Base-by-base conservation (phyloP, 2,329 filamentous ascomycete genomes). In the Aspergillus flavus region DNA sequence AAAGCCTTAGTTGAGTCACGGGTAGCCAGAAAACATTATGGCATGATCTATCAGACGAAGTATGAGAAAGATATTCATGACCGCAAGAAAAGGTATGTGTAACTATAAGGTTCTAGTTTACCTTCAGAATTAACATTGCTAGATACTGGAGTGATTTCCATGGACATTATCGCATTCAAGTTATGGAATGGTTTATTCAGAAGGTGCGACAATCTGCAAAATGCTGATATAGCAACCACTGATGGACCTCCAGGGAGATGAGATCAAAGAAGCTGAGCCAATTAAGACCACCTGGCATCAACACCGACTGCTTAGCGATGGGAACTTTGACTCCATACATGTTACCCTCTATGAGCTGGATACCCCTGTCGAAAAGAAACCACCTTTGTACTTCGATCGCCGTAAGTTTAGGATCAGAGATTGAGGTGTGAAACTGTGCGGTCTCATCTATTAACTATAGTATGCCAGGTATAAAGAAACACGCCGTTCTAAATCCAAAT, bases 11-110 rank as follows among this genome's bases (percentile, higher is more conserved):
- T 75, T 10, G 65, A 66, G 1, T 69, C 69, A 21, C 64, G 73
- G 1, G 61, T 66, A 11, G 68, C 72, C 9, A 62, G 72, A 43
- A 69, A 68, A 23, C 53, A 68, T 30, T 73, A 74, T 57, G 73
- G 73, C 0, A 54, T 66, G 1, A 50, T 59, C 7, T 48, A 16
- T 0, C 11, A 6, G 4, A 57, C 19, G 1, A 26, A 21, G 4
- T 73, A 62, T 30, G 39, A 60, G 3, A 9, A n/a, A 4, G 10
- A 1, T 6, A 16, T 64, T 1, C 70, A 73, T 60, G 61, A 65
- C 10, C 21, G 32, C 1, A 43, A 30, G 3, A 61, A 61, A 46
- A 72, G 65, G 70, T 72, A 61, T 26, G 64, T 36, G 9, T 23
- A 21, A 10, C 12, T 16, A 26, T 1, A 21, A 23, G 5, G 14